Evolutionary conservation across 2,329 filamentous ascomycete species (phyloP).

Genomic region (Sarocladium oryzae): DNA sequence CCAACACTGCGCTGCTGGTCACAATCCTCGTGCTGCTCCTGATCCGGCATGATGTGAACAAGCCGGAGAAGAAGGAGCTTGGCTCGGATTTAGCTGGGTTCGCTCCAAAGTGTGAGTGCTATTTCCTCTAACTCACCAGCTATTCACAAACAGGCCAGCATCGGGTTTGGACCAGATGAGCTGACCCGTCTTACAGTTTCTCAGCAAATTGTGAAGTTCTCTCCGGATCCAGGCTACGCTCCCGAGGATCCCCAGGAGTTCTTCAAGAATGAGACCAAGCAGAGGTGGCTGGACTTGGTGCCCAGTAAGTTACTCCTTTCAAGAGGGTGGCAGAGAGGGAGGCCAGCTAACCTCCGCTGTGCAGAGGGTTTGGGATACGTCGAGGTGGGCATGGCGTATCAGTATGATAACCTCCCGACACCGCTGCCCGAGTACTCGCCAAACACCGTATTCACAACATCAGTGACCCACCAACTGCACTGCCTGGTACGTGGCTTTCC

Average conservation of each 20-base stretch:
- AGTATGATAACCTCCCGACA: constrained; percentile 4
- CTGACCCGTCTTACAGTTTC: background rate
- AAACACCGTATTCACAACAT: constrained; percentile 5
- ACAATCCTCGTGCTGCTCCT: constrained; percentile 1
- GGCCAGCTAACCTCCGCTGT: no score
- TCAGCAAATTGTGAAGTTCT: constrained; percentile 4
- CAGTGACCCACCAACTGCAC: constrained; percentile 7
- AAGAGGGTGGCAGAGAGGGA: background rate
- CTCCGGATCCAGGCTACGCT: background rate
- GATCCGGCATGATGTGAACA: background rate
- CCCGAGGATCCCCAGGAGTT: constrained; percentile 2
- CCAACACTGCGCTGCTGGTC: constrained; percentile 2
- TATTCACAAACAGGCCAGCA: no score
- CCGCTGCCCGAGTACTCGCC: constrained; percentile 1
- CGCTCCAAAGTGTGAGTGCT: constrained; percentile 5
- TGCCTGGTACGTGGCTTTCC: constrained; percentile 1
- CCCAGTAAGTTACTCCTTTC: constrained; percentile 1
- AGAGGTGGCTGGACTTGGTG: constrained; percentile 1
- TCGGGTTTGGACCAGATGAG: background rate
- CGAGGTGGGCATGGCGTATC: constrained; percentile 3
- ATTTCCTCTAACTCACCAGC: no score
- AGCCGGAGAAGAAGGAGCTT: constrained; percentile 5
- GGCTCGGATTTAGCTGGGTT: background rate
- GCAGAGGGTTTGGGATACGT: constrained; percentile 5
- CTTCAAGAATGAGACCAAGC: constrained; percentile 1